Evolutionary conservation across 176 grass and related monocot species (phyloP), one percentile per base, ranked within the genome.

Genomic region (Oryza brachyantha): DNA sequence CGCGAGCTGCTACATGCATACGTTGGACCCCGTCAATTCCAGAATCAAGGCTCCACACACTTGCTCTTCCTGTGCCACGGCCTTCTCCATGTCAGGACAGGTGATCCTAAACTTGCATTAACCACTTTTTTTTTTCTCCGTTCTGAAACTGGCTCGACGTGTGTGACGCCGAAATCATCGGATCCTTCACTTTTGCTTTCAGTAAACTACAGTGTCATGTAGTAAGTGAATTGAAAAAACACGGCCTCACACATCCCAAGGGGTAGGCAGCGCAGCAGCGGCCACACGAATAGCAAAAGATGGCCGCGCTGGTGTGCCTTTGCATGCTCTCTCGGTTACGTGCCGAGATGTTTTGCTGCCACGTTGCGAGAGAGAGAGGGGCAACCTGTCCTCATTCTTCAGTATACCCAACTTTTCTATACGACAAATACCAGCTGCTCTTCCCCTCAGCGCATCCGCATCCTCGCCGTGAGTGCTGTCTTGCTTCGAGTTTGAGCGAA

Each of bases 351-450:
- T 43, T 26, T 0, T 31, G 5, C 9, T 36, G 77, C 72, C 82
- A 89, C 87, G 82, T 81, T 5, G n/a, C 43, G 0, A n/a, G 10
- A 61, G 84, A 76, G 68, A 29, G 6, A 35, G n/a, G n/a, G n/a
- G n/a, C 66, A 6, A 25, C 31, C 22, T 13, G 36, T 24, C 29
- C 28, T 62, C 10, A 0, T n/a, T 4, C 57, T 2, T 21, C 31
- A 21, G 27, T 43, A 19, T 21, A 17, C 39, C 29, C n/a, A 17
- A 2, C 10, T 40, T 73, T 68, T 25, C 62, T 88, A 79, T 74
- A 38, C 17, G n/a, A 61, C 8, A 26, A 28, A 60, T 10, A 5
- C 34, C 21, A 14, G 76, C 81, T 16, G 81, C 27, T 64, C 3
- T 11, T 52, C 40, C 54, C 50, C 22, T n/a, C 68, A 63, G 14